A percentile compares a stretch with the other conserved stretches of the same genome.
phyloP scores from a whole-genome alignment of 2,329 filamentous ascomycete genomes.

The Aphanoascus verrucosus region DNA sequence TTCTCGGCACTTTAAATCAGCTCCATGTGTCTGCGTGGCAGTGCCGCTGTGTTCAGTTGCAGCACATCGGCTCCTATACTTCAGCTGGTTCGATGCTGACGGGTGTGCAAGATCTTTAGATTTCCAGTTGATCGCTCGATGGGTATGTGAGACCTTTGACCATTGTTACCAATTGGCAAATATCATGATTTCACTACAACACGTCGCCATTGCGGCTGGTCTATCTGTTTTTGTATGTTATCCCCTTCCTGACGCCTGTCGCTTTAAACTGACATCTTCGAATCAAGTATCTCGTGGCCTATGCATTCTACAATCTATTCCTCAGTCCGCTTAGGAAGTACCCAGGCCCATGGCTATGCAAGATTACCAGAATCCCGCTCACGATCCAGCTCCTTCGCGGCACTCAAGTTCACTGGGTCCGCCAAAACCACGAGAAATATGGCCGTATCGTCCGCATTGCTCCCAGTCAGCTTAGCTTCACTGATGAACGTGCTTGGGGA shows the following conservation, averaged over 20 bases:
- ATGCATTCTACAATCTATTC: conserved; percentile 6
- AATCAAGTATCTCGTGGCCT: no score
- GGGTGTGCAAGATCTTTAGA: no score
- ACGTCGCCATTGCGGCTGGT: no score
- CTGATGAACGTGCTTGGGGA: conserved; percentile 20
- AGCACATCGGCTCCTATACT: no score
- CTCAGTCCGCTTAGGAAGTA: conserved; percentile 21
- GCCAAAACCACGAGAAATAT: conserved; percentile 20
- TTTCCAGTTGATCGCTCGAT: no score
- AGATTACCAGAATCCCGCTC: conserved; percentile 13
- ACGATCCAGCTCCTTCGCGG: conserved; percentile 10
- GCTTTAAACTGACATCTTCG: conserved; percentile 8
- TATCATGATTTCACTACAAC: no score
- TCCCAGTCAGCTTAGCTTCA: conserved; percentile 22
- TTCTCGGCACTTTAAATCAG: no score
- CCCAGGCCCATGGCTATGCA: conserved; percentile 19
- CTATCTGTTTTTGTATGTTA: conserved; percentile 2
- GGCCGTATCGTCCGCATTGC: conserved; percentile 24
- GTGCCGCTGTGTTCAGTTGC: no score
- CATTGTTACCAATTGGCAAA: no score
- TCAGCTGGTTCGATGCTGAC: no score
- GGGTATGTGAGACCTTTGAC: no score
- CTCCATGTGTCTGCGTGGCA: no score
- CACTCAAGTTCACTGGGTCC: conserved; percentile 8
- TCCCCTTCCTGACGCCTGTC: conserved; percentile 9